Evolutionary conservation across 1,284 basidiomycete genomes (phyloP), one percentile per base, ranked within the genome.

Genomic region (Schizophyllum amplum): DNA sequence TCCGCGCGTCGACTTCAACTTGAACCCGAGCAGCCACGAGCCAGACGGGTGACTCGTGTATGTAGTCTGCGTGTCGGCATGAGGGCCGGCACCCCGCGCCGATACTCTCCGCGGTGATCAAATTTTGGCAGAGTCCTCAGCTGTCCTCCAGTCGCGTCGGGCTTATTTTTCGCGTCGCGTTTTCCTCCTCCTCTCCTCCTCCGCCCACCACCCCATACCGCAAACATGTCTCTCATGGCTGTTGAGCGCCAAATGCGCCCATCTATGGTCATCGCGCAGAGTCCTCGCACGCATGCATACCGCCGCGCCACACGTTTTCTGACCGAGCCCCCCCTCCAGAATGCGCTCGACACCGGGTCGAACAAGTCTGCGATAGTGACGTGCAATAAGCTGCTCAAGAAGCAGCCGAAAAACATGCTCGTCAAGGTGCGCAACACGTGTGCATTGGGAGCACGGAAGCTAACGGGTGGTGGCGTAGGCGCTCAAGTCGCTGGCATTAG

Each of bases 301-400:
- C 33, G 13, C 24, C n/a, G 42, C 24, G 48, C 15, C 24, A 20
- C 48, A 21, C 21, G 21, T 50, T 24, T 50, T 50, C 48, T 21
- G 20, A 21, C 48, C 21, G 4, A 11, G 24, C 26, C 55, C 42
- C 48, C 25, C 51, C 21, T 4, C 63, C n/a, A n/a, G 93, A 91
- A 92, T 77, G 84, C 90, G 47, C 75, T 94, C 61, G 91, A 93
- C 72, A 86, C 83, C 48, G 83, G 83, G 54, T 90, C 89, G n/a
- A 86, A 86, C 73, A 92, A 92, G 73, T 84, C 86, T 27, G 90
- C 90, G 21, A 79, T 93, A 55, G 81, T 89, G 50, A 76, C 83
- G n/a, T 90, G 87, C 72, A 91, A 90, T 69, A 92, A 92, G 69
- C 68, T 91, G 24, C 77, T 93, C 62, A 93, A 92, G 70, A 90